These are phyloP conservation scores for Arxiozyma slooffiae DNA, from an alignment of 1,139 yeast species.

Conservation along the genomic window DNA sequence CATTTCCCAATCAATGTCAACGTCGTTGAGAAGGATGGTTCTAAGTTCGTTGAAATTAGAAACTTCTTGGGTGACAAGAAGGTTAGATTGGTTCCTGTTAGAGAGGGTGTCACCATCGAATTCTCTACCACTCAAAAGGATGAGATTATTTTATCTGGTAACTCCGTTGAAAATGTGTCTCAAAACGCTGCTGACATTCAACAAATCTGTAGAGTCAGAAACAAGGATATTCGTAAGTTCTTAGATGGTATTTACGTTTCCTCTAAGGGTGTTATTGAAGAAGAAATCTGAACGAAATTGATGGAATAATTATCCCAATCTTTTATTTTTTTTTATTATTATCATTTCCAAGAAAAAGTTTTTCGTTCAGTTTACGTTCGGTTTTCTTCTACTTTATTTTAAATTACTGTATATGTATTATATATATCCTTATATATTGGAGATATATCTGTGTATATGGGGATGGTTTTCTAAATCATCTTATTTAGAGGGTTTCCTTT, in stretches of 20 bases:
- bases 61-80: conserved; percentile 98
- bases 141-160: conserved; percentile 85
- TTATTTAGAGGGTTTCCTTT: background rate
- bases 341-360: background rate
- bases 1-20: conserved; percentile 99
- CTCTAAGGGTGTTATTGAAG: conserved; percentile 77
- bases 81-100: conserved; percentile 76
- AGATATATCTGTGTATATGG: background rate
- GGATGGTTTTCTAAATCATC: background rate
- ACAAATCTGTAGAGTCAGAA: conserved; percentile 97
- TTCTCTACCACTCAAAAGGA: conserved; percentile 82
- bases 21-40: conserved; percentile 66
- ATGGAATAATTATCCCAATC: conserved; percentile 26
- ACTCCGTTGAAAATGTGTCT: conserved; percentile 96
- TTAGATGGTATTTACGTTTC: conserved; percentile 99
- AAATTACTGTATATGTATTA: background rate
- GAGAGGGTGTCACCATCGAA: conserved; percentile 83
- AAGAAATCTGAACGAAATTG: conserved; percentile 34
- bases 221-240: conserved; percentile 99
- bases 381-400: background rate
- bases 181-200: conserved; percentile 98
- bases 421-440: background rate
- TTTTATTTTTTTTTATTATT: background rate
- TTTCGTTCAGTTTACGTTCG: background rate
- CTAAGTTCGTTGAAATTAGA: conserved; percentile 85